Evolutionary conservation across 441 rosid species (phyloP).

Genomic region (Erodium texanum): DNA sequence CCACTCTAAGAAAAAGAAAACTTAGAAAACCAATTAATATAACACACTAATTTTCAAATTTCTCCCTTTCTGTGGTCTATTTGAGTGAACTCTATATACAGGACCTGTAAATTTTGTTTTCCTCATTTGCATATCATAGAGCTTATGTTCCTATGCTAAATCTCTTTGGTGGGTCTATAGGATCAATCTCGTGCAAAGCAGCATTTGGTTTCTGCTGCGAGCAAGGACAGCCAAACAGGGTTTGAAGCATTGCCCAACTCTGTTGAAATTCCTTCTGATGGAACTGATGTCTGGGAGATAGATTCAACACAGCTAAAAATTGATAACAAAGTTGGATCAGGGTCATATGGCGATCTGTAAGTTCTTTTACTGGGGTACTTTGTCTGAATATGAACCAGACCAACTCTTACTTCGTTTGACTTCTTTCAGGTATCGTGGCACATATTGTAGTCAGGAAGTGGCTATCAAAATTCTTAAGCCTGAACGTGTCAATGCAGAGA

Average conservation of each 20-base stretch:
- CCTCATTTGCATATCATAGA: background rate
- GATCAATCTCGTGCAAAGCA: constrained; percentile 43
- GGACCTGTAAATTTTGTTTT: background rate
- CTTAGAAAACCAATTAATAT: background rate
- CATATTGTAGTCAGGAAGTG: constrained; percentile 88
- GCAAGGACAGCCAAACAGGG: constrained; percentile 33
- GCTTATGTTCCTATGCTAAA: constrained; percentile 19
- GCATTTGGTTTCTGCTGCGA: constrained; percentile 32
- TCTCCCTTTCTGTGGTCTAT: background rate
- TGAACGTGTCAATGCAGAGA: constrained; percentile 61
- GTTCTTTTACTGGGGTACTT: constrained; percentile 23
- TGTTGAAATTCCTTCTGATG: constrained; percentile 84
- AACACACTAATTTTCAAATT: background rate
- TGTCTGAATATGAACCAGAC: background rate
- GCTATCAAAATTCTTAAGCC: constrained; percentile 85
- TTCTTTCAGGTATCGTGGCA: constrained; percentile 62
- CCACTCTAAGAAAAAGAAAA: no score
- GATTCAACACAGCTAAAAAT: constrained; percentile 59
- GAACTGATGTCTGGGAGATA: constrained; percentile 94
- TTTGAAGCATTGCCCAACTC: constrained; percentile 41
- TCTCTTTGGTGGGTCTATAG: constrained; percentile 34
- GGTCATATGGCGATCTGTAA: constrained; percentile 83
- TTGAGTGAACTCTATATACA: background rate
- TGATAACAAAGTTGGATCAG: constrained; percentile 74
- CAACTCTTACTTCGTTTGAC: constrained; percentile 13